These are phyloP conservation scores for Ophiocordyceps robertsii DNA, from an alignment of 2,329 filamentous ascomycete genomes.

Conservation along the genomic window DNA sequence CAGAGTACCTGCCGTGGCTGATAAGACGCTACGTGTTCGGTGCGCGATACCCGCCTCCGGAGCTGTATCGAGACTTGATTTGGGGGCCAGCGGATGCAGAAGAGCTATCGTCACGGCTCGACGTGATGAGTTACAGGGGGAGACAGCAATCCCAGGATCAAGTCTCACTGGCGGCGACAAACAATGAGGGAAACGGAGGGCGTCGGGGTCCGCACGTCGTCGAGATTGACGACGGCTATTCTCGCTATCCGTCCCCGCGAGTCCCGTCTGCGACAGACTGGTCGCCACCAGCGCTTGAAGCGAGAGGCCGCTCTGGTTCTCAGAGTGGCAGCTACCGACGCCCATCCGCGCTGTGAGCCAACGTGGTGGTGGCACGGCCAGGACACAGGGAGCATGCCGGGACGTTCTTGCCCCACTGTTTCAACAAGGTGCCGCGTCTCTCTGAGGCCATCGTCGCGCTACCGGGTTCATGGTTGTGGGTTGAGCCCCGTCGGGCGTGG, in stretches of 20 bases:
- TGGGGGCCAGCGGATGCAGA: slow-evolving; percentile 9
- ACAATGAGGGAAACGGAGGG: background rate
- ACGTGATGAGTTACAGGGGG: background rate
- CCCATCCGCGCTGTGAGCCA: too few relatives aligned
- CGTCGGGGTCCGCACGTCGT: background rate
- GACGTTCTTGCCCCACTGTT: too few relatives aligned
- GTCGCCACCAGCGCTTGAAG: too few relatives aligned
- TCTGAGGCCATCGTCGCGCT: too few relatives aligned
- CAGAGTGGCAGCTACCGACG: too few relatives aligned
- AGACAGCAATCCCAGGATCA: background rate
- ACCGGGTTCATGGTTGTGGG: too few relatives aligned
- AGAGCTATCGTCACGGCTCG: background rate
- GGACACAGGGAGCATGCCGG: too few relatives aligned
- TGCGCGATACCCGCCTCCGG: slow-evolving; percentile 10
- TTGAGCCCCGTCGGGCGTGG: too few relatives aligned
- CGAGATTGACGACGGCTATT: slow-evolving; percentile 1
- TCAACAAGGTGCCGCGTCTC: too few relatives aligned
- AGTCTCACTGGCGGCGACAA: background rate
- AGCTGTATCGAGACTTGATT: slow-evolving; percentile 19
- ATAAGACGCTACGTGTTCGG: slow-evolving; percentile 12
- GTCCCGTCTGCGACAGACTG: too few relatives aligned
- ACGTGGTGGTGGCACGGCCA: too few relatives aligned
- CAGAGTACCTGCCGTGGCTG: slow-evolving; percentile 21
- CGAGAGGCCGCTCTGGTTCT: too few relatives aligned
- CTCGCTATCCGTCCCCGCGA: background rate